Percentiles rank a stretch among this genome's conserved stretches.
These are phyloP conservation scores for Ploettnerulaceae sp. DNA, from an alignment of 2,329 filamentous ascomycete genomes.

Conservation along the genomic window DNA sequence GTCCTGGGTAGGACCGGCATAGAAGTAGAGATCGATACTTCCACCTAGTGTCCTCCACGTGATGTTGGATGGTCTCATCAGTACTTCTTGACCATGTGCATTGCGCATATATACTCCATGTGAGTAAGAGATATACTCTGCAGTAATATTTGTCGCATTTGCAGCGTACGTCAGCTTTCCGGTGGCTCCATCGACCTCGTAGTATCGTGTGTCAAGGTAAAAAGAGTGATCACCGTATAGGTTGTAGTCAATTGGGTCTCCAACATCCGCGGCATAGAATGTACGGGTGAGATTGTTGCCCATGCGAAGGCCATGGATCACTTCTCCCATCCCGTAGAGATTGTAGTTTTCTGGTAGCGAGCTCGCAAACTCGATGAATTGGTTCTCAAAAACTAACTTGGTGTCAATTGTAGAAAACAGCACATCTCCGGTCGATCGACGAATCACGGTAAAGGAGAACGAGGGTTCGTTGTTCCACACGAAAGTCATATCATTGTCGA, in stretches of 20 bases:
- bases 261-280: slow-evolving; percentile 63
- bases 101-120: slow-evolving; percentile 78
- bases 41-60: slow-evolving; percentile 74
- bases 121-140: slow-evolving; percentile 59
- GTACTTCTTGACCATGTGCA: slow-evolving; percentile 68
- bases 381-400: slow-evolving; percentile 67
- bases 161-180: slow-evolving; percentile 49
- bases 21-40: slow-evolving; percentile 74
- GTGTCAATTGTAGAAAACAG: slow-evolving; percentile 63
- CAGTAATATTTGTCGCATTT: slow-evolving; percentile 47
- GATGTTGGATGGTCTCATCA: slow-evolving; percentile 58
- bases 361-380: slow-evolving; percentile 70
- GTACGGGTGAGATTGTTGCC: slow-evolving; percentile 68
- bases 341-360: slow-evolving; percentile 67
- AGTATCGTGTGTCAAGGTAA: slow-evolving; percentile 77
- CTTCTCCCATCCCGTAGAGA: slow-evolving; percentile 69
- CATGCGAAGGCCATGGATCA: slow-evolving; percentile 66
- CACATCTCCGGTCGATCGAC: slow-evolving; percentile 55
- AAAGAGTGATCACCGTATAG: slow-evolving; percentile 71
- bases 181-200: slow-evolving; percentile 45
- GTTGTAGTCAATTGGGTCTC: slow-evolving; percentile 53
- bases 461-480: slow-evolving; percentile 50
- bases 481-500: slow-evolving; percentile 52
- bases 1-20: slow-evolving; percentile 63
- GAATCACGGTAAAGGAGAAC: slow-evolving; percentile 63